phyloP scores from a whole-genome alignment of 345 rosid genomes.

The Corchorus capsularis region DNA sequence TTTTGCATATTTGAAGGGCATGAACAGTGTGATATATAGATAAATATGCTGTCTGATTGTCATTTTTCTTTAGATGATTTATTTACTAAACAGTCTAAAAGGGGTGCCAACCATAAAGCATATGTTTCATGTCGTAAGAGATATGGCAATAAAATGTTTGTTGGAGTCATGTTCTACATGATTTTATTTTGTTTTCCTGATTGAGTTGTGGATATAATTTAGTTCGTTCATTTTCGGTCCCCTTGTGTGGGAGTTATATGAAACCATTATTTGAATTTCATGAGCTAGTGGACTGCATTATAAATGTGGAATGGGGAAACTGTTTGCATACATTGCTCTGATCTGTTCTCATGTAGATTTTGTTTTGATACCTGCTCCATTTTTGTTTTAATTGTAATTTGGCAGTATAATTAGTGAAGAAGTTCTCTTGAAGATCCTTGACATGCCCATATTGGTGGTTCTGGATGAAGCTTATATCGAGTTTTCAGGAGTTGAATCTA shows the following conservation, averaged over 20 bases:
- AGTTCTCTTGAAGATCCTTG: slow-evolving; percentile 76
- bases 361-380: slow-evolving; percentile 10
- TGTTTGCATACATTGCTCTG: neutral
- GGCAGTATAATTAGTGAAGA: slow-evolving; percentile 73
- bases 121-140: neutral
- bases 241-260: neutral
- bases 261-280: neutral
- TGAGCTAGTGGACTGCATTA: neutral
- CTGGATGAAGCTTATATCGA: slow-evolving; percentile 95
- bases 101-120: neutral
- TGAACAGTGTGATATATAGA: neutral
- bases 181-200: neutral
- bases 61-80: neutral
- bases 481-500: slow-evolving; percentile 81
- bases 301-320: neutral
- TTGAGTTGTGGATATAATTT: neutral
- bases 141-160: neutral
- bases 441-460: slow-evolving; percentile 83
- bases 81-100: neutral
- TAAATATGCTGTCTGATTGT: neutral
- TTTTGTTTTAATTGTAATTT: neutral
- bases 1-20: neutral
- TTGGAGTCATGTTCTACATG: neutral
- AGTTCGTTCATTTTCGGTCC: neutral
- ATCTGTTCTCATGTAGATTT: slow-evolving; percentile 2